phyloP scores from a whole-genome alignment of 2,329 filamentous ascomycete species.

The Blastomyces gilchristii region DNA sequence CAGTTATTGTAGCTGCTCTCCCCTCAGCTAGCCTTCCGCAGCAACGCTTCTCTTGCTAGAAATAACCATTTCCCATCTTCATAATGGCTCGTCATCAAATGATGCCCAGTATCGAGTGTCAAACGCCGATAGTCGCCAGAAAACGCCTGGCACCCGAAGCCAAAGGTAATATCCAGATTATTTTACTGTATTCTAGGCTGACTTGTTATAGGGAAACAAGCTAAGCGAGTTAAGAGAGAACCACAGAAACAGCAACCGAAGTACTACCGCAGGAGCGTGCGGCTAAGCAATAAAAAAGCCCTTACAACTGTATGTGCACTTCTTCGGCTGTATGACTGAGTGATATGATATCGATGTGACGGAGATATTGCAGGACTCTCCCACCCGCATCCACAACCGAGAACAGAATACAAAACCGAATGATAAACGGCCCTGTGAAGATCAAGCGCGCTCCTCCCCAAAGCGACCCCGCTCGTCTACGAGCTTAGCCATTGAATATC shows the following conservation, averaged over 20 bases:
- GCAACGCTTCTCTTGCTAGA: no score
- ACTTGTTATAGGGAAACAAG: slow-evolving; percentile 2
- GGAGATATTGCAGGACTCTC: slow-evolving; percentile 6
- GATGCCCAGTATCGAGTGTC: neutral
- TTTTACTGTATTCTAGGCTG: neutral
- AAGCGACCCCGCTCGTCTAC: slow-evolving; percentile 2
- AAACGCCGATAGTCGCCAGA: slow-evolving; percentile 1
- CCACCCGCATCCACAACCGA: neutral
- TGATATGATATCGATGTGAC: slow-evolving; percentile 1
- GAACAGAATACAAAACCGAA: slow-evolving; percentile 4
- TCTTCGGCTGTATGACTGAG: slow-evolving; percentile 1
- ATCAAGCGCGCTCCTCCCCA: neutral
- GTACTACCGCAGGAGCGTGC: neutral
- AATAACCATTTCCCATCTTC: neutral
- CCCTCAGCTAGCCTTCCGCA: no score
- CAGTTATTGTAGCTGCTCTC: no score
- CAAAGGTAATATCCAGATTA: neutral
- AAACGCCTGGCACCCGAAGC: slow-evolving; percentile 2
- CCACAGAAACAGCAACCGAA: neutral
- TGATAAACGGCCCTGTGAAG: slow-evolving; percentile 4
- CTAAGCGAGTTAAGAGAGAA: neutral
- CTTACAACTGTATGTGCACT: slow-evolving; percentile 6
- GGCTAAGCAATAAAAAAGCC: neutral
- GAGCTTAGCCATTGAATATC: slow-evolving; percentile 2
- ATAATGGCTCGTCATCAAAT: slow-evolving; percentile 4